These are phyloP conservation scores for Myxozyma neglecta DNA, from an alignment of 805 yeast species.

Conservation along the genomic window DNA sequence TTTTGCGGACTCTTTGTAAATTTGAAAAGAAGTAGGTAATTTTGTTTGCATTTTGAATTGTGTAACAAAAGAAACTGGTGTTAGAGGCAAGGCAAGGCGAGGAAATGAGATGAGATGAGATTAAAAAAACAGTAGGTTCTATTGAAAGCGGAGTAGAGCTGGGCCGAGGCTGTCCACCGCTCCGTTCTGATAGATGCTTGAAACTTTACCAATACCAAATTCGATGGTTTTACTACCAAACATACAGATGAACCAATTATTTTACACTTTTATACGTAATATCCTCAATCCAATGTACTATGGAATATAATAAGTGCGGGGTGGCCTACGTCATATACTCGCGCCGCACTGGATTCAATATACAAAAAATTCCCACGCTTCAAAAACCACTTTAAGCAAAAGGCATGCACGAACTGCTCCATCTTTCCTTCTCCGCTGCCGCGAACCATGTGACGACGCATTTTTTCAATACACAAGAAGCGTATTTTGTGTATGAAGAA, in stretches of 20 bases:
- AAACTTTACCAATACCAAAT: too few relatives aligned
- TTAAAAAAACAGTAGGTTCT: not conserved
- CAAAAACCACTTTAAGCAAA: not conserved
- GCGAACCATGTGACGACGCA: conserved; percentile 79
- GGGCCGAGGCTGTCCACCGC: not conserved
- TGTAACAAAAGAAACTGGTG: not conserved
- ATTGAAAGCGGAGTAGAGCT: not conserved
- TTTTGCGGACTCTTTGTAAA: conserved; percentile 6
- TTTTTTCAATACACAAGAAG: conserved; percentile 77
- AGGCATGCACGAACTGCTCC: conserved; percentile 71
- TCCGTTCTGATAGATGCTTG: too few relatives aligned
- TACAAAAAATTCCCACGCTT: not conserved
- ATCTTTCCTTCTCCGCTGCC: conserved; percentile 66
- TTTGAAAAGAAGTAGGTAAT: conserved; percentile 10
- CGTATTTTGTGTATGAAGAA: conserved; percentile 54
- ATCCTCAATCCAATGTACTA: too few relatives aligned
- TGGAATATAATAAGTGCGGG: too few relatives aligned
- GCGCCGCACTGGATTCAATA: too few relatives aligned
- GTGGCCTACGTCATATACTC: too few relatives aligned
- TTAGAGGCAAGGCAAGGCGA: not conserved
- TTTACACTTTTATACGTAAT: too few relatives aligned
- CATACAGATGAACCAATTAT: too few relatives aligned
- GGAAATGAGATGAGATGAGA: too few relatives aligned
- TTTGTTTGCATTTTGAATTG: not conserved
- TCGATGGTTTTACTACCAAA: too few relatives aligned